phyloP scores from a whole-genome alignment of 192 early-diverging fungal species.

The Lobosporangium transversale region DNA sequence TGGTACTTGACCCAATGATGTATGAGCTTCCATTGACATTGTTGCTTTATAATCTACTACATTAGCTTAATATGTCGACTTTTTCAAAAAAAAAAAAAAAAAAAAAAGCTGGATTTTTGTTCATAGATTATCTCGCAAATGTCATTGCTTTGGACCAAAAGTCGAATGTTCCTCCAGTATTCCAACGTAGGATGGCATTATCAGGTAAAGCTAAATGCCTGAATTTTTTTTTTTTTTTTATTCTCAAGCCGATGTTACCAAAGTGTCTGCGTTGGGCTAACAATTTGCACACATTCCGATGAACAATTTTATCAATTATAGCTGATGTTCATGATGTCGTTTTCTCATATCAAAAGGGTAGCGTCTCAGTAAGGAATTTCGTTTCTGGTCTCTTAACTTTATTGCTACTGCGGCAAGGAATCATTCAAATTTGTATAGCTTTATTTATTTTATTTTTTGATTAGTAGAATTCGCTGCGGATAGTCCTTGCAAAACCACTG shows the following conservation, averaged over 20 bases:
- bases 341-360: slow-evolving; percentile 52
- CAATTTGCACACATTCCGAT: too few relatives aligned
- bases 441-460: neutral
- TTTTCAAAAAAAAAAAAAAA: neutral
- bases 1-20: slow-evolving; percentile 48
- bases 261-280: too few relatives aligned
- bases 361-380: slow-evolving; percentile 27
- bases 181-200: slow-evolving; percentile 47
- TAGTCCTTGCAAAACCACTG: slow-evolving; percentile 66
- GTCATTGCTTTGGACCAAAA: slow-evolving; percentile 62
- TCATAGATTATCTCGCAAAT: slow-evolving; percentile 69
- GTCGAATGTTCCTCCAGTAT: slow-evolving; percentile 34
- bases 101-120: slow-evolving; percentile 62
- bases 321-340: slow-evolving; percentile 66
- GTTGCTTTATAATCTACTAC: too few relatives aligned
- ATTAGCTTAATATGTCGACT: too few relatives aligned
- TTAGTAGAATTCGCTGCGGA: slow-evolving; percentile 59
- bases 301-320: slow-evolving; percentile 7
- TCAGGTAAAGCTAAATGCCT: slow-evolving; percentile 26
- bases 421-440: neutral
- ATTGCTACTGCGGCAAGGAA: too few relatives aligned
- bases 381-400: neutral
- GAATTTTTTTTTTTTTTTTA: too few relatives aligned
- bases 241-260: too few relatives aligned
- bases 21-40: neutral